Base-by-base conservation (phyloP, 2,329 filamentous ascomycete genomes). In the Neofusicoccum sp. region DNA sequence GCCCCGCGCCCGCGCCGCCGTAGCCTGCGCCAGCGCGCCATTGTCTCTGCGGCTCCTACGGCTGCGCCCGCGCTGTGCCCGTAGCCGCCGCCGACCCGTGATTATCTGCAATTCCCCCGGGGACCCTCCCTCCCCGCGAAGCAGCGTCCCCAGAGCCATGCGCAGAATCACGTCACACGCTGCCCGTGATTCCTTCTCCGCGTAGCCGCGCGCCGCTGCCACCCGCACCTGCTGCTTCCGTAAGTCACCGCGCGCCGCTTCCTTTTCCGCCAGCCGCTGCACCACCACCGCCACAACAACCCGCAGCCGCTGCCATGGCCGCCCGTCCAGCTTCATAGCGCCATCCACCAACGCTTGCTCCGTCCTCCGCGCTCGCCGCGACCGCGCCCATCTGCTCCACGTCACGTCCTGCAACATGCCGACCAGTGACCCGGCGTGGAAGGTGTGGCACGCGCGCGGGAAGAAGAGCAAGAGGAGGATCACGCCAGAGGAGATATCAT, bases 161-260 rank as follows among this genome's bases (percentile, higher is more conserved):
- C 56, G 33, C 34, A 41, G 36, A 20, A 31, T 59, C 56, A 48
- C 24, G 44, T 47, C 56, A 49, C 45, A 8, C 8, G 3, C 44
- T 41, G 31, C 33, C 33, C 41, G 24, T 16, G 26, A 56, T 26
- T 38, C 36, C 26, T 43, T 24, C 28, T n/a, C 36, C 51, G 51
- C 38, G 36, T 41, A 56, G 36, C n/a, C n/a, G n/a, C n/a, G n/a
- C n/a, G n/a, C n/a, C n/a, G n/a, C n/a, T n/a, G n/a, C n/a, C n/a
- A n/a, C 40, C 28, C 16, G 56, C 34, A n/a, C 56, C 28, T 59
- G 40, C 56, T 38, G 7, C 56, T 48, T 59, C 56, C 48, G 43
- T 48, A 59, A 47, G 45, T 48, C 56, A 31, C 33, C 31, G 24
- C 20, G 9, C 56, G 49, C 20, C 51, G 51, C 51, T 56, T 56